Percentiles rank a stretch among this genome's conserved stretches.
phyloP scores from a whole-genome alignment of 805 yeast genomes.

The Candida pseudoglaebosa region DNA sequence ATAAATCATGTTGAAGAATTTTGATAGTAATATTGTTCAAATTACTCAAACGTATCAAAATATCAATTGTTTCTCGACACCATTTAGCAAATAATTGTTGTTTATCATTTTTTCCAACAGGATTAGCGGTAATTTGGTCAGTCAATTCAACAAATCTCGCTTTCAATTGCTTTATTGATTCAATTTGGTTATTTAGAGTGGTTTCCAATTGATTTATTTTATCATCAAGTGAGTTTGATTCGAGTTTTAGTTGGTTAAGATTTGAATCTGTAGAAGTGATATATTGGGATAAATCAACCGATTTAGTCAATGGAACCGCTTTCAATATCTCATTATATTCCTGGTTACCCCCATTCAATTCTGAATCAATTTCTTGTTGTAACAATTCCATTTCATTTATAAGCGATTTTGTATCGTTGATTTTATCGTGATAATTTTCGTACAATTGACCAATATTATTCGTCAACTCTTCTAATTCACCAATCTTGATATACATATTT shows the following conservation, averaged over 20 bases:
- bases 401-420: slow-evolving; percentile 22
- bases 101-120: slow-evolving; percentile 1
- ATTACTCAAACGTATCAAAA: slow-evolving; percentile 10
- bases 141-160: neutral
- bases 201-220: neutral
- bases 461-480: slow-evolving; percentile 24
- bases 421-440: slow-evolving; percentile 19
- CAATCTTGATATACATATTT: slow-evolving; percentile 23
- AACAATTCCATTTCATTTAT: slow-evolving; percentile 17
- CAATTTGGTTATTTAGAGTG: neutral
- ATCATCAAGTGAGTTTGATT: neutral
- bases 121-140: neutral
- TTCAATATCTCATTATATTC: slow-evolving; percentile 4
- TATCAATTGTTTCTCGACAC: slow-evolving; percentile 21
- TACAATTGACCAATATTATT: slow-evolving; percentile 23
- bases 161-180: neutral
- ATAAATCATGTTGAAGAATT: neutral
- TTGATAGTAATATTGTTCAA: neutral
- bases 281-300: neutral
- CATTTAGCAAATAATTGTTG: slow-evolving; percentile 16
- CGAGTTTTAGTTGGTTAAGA: neutral
- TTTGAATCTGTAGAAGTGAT: neutral
- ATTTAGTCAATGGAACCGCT: neutral
- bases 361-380: slow-evolving; percentile 3
- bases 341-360: neutral